Base-by-base conservation (phyloP, 2,329 filamentous ascomycete genomes). In the Purpureocillium lavendulum region DNA sequence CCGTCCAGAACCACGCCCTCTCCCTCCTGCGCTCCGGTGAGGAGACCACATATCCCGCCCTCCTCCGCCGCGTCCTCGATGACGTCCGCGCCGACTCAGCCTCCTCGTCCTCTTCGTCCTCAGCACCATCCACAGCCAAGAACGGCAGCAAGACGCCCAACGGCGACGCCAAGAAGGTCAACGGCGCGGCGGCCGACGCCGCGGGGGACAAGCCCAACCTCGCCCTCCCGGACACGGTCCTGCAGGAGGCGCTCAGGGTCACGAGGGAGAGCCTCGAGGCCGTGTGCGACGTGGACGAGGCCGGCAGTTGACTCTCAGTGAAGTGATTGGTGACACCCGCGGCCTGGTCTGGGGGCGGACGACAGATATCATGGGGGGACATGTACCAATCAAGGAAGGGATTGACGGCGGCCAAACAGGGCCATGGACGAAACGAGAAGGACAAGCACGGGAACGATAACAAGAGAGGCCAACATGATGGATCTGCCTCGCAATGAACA, bases 201-300 rank as follows among this genome's bases (percentile, higher is more conserved):
- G 40, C 48, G 18, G 36, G 45, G 33, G 56, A 51, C 11, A 55
- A 55, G 18, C 37, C 45, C 14, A 67, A 57, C 48, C 65, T 82
- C 12, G 78, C 77, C 26, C 57, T 83, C 32, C 78, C 80, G 11
- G 65, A 70, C 40, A 54, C 64, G 3, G 75, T 80, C n/a, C 60
- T 82, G 12, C 73, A 80, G 18, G 75, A 83, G 47, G 76, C 77
- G 4, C 61, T 82, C n/a, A 69, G 69, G 46, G 64, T 75, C 26
- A 77, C 77, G 21, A 65, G 71, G 42, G 76, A 80, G 49, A 71
- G 70, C 45, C 61, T 82, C 32, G 76, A 80, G 45, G 55, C 61
- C 30, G 65, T 77, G 16, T 62, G 58, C 44, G 62, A 64, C 35
- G 53, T 64, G 29, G 60, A 61, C 14, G 56, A 59, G 14, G 50